phyloP scores from a whole-genome alignment of 306 rosid species.

The Quercus rubra region DNA sequence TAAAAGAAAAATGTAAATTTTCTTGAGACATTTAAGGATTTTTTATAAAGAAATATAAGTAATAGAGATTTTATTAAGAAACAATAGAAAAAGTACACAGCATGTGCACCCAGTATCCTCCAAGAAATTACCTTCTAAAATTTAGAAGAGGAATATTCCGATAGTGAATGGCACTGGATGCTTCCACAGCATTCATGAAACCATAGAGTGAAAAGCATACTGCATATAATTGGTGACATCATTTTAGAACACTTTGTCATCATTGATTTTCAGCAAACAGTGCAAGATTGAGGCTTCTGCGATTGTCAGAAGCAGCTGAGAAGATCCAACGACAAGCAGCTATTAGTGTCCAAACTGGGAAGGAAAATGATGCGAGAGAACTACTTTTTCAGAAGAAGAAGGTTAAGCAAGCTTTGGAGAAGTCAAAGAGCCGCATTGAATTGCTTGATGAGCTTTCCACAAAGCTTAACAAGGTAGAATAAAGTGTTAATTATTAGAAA shows the following conservation, averaged over 20 bases:
- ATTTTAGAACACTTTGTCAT: constrained; percentile 17
- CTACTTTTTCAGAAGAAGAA: constrained; percentile 83
- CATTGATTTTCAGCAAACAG: constrained; percentile 56
- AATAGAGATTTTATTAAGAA: too few species aligned
- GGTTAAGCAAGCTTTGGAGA: constrained; percentile 82
- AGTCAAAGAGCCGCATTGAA: constrained; percentile 71
- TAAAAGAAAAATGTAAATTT: too few species aligned
- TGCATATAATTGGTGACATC: neutral
- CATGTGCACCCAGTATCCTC: too few species aligned
- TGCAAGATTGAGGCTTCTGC: constrained; percentile 78
- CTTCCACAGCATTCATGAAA: too few species aligned
- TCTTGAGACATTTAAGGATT: too few species aligned
- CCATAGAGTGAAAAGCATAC: neutral
- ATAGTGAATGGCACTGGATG: too few species aligned
- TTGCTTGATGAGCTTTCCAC: constrained; percentile 73
- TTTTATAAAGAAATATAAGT: too few species aligned
- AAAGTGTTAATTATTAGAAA: neutral
- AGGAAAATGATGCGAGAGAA: constrained; percentile 77
- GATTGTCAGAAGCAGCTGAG: constrained; percentile 95
- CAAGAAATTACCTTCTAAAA: too few species aligned
- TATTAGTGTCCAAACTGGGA: constrained; percentile 57
- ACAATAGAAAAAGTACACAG: too few species aligned
- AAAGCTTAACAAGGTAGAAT: constrained; percentile 70
- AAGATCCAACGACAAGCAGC: constrained; percentile 83
- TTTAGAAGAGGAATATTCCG: too few species aligned